Percentiles rank a stretch among this genome's conserved stretches.
These are phyloP conservation scores for Gentiana straminea DNA, from an alignment of 257 asterid species.

Conservation along the genomic window DNA sequence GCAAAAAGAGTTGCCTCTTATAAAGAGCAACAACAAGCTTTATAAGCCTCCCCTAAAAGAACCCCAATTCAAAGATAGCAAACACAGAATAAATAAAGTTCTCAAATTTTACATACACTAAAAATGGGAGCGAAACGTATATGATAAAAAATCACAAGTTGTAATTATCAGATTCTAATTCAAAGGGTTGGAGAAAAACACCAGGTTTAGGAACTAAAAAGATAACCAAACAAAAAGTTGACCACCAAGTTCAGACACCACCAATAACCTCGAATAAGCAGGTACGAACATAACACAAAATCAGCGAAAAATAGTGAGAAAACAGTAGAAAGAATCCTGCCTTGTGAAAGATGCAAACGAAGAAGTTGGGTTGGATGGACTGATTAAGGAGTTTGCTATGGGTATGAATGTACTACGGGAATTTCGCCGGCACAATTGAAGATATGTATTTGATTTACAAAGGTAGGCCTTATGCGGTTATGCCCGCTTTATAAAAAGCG, in stretches of 20 bases:
- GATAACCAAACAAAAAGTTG: not conserved
- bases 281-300: not conserved
- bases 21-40: not conserved
- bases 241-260: slow-evolving; percentile 1
- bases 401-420: slow-evolving; percentile 12
- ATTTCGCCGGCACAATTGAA: no score
- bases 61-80: not conserved
- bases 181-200: no score
- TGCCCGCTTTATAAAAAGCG: no score
- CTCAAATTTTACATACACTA: no score
- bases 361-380: slow-evolving; percentile 12
- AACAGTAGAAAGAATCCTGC: slow-evolving; percentile 18
- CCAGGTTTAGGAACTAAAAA: no score
- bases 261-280: no score
- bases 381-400: slow-evolving; percentile 19
- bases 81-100: no score
- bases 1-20: not conserved
- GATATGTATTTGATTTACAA: no score
- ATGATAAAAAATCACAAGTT: no score
- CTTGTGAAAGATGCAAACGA: slow-evolving; percentile 5
- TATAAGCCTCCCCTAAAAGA: not conserved
- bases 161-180: no score
- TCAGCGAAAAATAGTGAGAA: not conserved
- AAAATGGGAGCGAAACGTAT: no score
- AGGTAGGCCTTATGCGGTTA: no score